Evolutionary conservation across 305 asterid genomes (phyloP), one percentile per base, ranked within the genome.

Genomic region (Caryopteris hybrid): DNA sequence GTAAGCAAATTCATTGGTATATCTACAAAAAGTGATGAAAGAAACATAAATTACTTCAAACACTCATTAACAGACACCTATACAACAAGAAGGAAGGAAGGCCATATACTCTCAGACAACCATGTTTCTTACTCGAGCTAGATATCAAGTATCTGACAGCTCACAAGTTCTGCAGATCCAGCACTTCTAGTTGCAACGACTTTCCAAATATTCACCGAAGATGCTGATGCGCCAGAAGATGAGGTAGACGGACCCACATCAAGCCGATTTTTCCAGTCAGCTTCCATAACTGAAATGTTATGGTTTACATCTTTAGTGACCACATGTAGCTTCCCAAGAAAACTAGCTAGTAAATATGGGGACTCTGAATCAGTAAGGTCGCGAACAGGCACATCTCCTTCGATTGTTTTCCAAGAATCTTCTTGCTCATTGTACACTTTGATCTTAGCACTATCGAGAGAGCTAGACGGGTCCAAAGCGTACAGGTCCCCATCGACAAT

Each of bases 331-430:
- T 87, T 91, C 52, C 97, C 97, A 39, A 76, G 87, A 46, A 88
- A 84, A 54, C 91, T 88, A n/a, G 97, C 89, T 63, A 91, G 96
- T 69, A 91, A 78, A 78, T 85, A 88, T 0, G 96, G 96, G 23
- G 91, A 84, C 38, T 86, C 96, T 0, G 92, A 79, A 63, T 86
- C 92, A 0, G 86, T 58, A 31, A 79, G 77, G 52, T 82, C 80
- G 42, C 72, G 85, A 74, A 91, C 77, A 1, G 91, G 95, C 33
- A 91, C 80, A 60, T 88, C 96, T 66, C 95, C 97, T 74, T 86
- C 92, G 25, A 91, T 79, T 53, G 77, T 80, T 74, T 88, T 85
- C 96, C 96, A 91, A 50, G 83, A 25, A 78, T 91, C 97, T 55
- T 85, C 91, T 57, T 71, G 81, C 18, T 84, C 78, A 81, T 91